A percentile compares a stretch with the other conserved stretches of the same genome.
These are phyloP conservation scores for Cydonia oblonga DNA, from an alignment of 331 rosid genomes.

Conservation along the genomic window DNA sequence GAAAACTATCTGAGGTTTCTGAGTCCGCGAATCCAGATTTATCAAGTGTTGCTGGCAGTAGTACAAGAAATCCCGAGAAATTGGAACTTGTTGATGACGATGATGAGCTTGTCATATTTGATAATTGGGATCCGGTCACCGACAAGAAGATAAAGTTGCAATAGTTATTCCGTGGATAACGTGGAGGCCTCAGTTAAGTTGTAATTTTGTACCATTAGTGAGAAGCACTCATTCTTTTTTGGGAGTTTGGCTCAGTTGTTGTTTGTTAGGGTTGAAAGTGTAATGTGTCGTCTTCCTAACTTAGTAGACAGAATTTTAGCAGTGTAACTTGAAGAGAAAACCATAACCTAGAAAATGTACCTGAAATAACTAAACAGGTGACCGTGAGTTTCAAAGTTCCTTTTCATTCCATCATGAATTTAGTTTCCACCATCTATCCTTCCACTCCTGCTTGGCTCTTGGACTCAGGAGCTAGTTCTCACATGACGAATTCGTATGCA, in stretches of 20 bases:
- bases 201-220: constrained; percentile 65
- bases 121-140: constrained; percentile 28
- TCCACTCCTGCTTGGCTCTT: too few relatives aligned
- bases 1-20: constrained; percentile 41
- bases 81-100: constrained; percentile 63
- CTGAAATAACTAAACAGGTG: constrained; percentile 10
- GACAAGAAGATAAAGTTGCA: constrained; percentile 56
- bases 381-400: not conserved
- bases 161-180: constrained; percentile 18
- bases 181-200: constrained; percentile 27
- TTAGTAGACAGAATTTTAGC: constrained; percentile 16
- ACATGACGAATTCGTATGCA: too few relatives aligned
- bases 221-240: constrained; percentile 57
- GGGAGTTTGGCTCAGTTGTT: constrained; percentile 33
- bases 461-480: too few relatives aligned
- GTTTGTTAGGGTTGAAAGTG: constrained; percentile 27
- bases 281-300: constrained; percentile 30
- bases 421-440: not conserved
- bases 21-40: constrained; percentile 7
- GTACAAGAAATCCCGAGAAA: constrained; percentile 24
- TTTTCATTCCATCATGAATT: not conserved
- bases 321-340: constrained; percentile 9
- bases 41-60: constrained; percentile 17
- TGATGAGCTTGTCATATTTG: constrained; percentile 56
- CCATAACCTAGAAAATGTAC: not conserved